Percentiles rank a stretch among this genome's conserved stretches.
Evolutionary conservation across 1,284 basidiomycete species (phyloP).

Genomic region (Pseudozyma hubeiensis): DNA sequence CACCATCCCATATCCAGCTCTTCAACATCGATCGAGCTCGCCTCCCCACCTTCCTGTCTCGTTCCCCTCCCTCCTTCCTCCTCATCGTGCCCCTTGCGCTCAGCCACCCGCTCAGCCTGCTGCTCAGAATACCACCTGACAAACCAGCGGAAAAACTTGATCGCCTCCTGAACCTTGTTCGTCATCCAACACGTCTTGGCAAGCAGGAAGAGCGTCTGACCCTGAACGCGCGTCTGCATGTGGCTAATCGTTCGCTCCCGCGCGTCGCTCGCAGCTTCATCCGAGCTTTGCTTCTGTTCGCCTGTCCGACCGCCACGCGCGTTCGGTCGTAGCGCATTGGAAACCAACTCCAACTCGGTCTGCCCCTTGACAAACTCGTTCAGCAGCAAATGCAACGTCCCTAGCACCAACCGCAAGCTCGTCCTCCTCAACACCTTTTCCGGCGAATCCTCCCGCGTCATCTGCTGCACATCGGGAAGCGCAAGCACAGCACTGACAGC

Average conservation of each 20-base stretch:
- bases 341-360: slow-evolving; percentile 35
- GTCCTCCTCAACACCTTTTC: slow-evolving; percentile 12
- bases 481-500: slow-evolving; percentile 36
- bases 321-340: slow-evolving; percentile 31
- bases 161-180: slow-evolving; percentile 35
- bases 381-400: slow-evolving; percentile 21
- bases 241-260: neutral
- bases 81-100: neutral
- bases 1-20: slow-evolving; percentile 40
- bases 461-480: slow-evolving; percentile 25
- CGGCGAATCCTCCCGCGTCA: slow-evolving; percentile 2
- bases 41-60: neutral
- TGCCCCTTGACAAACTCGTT: slow-evolving; percentile 30
- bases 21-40: slow-evolving; percentile 8
- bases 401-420: slow-evolving; percentile 31
- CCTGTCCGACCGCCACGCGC: neutral
- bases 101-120: slow-evolving; percentile 10
- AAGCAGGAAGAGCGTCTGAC: slow-evolving; percentile 29
- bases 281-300: neutral
- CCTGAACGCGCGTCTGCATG: slow-evolving; percentile 40
- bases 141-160: slow-evolving; percentile 38
- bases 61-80: neutral
- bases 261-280: neutral
- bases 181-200: slow-evolving; percentile 31
- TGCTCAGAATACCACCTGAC: slow-evolving; percentile 37